Percentiles rank a stretch among this genome's conserved stretches.
These are phyloP conservation scores for Colletotrichum theobromicola DNA, from an alignment of 2,329 filamentous ascomycete genomes.

Conservation along the genomic window DNA sequence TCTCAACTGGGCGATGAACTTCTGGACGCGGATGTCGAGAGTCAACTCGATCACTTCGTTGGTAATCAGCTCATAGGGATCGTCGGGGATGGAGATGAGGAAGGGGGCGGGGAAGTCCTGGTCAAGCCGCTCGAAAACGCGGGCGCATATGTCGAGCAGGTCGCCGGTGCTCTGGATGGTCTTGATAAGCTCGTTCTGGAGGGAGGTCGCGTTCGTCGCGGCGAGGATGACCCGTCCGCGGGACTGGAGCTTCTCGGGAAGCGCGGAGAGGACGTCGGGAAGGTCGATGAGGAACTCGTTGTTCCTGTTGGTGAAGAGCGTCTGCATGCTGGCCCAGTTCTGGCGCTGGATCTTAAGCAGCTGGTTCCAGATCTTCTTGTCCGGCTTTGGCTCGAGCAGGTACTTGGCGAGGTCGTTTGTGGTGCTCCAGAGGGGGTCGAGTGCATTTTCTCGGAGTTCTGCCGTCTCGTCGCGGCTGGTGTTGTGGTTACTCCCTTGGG, in stretches of 20 bases:
- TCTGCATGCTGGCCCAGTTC: conserved; percentile 29
- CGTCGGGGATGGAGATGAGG: conserved; percentile 17
- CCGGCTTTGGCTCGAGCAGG: conserved; percentile 20
- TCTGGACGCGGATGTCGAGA: conserved; percentile 41
- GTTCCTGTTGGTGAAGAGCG: conserved; percentile 25
- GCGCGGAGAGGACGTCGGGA: background rate
- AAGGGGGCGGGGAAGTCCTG: conserved; percentile 34
- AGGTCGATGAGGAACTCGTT: conserved; percentile 33
- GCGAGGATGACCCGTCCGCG: conserved; percentile 26
- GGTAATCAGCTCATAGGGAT: background rate
- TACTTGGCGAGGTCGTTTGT: conserved; percentile 31
- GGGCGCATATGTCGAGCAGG: conserved; percentile 24
- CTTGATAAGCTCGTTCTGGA: conserved; percentile 31
- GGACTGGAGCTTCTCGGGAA: background rate
- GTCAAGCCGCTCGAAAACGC: conserved; percentile 34
- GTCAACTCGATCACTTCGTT: conserved; percentile 28
- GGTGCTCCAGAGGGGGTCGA: conserved; percentile 31
- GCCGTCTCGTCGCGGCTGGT: background rate
- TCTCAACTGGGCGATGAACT: conserved; percentile 33
- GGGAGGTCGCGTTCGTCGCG: conserved; percentile 39
- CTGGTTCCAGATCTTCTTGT: background rate
- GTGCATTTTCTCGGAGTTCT: conserved; percentile 13
- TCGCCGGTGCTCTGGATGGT: conserved; percentile 21
- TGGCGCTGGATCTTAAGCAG: conserved; percentile 16
- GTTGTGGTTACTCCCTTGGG: background rate